Evolutionary conservation across 1,284 basidiomycete genomes (phyloP), one percentile per base, ranked within the genome.

Genomic region (Ganoderma lingzhi): DNA sequence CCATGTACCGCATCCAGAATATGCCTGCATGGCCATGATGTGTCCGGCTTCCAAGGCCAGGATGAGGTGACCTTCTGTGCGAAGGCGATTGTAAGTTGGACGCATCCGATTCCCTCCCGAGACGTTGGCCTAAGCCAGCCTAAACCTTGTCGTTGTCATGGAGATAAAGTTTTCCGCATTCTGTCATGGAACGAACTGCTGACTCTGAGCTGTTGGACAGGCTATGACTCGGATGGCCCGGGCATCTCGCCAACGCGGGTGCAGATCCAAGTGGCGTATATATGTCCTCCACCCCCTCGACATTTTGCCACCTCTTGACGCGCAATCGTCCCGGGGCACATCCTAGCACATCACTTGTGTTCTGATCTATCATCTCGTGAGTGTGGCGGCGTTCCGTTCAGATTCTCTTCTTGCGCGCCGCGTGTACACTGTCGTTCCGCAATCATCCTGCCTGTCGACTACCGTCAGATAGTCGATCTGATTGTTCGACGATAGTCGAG

Each of bases 181-280:
- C 19, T 48, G 23, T 30, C 28, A 30, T 23, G 19, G 48, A 68
- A 30, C n/a, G n/a, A 48, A 23, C 19, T 15, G 28, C 48, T 56
- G 23, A 23, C 23, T 23, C 23, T 23, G 8, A 56, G 53, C 44
- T 6, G 3, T n/a, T 15, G 63, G 23, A 19, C 42, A 73, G 71
- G 44, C 68, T 71, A n/a, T 71, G 70, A 44, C 67, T 69, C 2
- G 66, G 69, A 39, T 45, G 66, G 23, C 23, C 23, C 23, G 23
- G 23, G 9, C 63, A 70, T 42, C 69, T 69, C 44, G 69, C 69
- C 14, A 69, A 70, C 28, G 69, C 65, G 2, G 66, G 55, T 23
- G 32, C 70, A 15, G 66, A 58, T 23, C 39, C 70, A 15, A 71
- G 68, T 71, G 41, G 72, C 72, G 10, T 23, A 23, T 23, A 23